Conservation (phyloP, 345 rosid genomes). For the Ceriops tagal region DNA sequence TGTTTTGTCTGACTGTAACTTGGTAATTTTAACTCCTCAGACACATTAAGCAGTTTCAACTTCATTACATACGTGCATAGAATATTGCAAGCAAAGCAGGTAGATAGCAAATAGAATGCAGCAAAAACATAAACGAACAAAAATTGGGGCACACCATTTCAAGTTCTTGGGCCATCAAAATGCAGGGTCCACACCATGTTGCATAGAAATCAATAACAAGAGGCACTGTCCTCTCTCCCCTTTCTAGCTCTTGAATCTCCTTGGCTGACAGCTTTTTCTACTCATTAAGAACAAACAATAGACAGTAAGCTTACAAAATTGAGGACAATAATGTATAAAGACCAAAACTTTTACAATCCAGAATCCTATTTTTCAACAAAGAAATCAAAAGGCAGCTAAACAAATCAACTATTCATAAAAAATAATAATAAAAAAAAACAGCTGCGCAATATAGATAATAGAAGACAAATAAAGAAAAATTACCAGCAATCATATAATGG, state of each 20-base stretch:
- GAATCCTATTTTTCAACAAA: not conserved
- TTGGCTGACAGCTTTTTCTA: constrained; percentile 73
- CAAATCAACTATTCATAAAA: not conserved
- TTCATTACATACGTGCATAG: not conserved
- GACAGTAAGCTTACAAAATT: not conserved
- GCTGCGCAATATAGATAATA: not conserved
- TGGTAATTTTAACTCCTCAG: not conserved
- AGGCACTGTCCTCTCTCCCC: constrained; percentile 75
- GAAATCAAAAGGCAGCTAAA: not conserved
- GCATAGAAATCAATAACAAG: constrained; percentile 87
- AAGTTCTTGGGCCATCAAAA: constrained; percentile 89
- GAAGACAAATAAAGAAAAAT: not conserved
- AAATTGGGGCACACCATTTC: constrained; percentile 56
- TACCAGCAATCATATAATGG: not conserved
- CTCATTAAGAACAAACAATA: constrained; percentile 8
- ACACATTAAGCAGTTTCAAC: not conserved
- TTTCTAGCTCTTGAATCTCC: constrained; percentile 78
- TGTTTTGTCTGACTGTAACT: no score
- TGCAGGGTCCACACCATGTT: constrained; percentile 97
- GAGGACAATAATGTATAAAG: not conserved
- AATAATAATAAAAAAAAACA: not conserved
- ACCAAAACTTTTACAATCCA: not conserved
- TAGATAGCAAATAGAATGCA: not conserved
- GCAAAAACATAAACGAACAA: not conserved
- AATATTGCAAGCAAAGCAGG: not conserved